Evolutionary conservation across 2,329 filamentous ascomycete genomes (phyloP), one percentile per base, ranked within the genome.

Genomic region (Curvularia hawaiiensis): DNA sequence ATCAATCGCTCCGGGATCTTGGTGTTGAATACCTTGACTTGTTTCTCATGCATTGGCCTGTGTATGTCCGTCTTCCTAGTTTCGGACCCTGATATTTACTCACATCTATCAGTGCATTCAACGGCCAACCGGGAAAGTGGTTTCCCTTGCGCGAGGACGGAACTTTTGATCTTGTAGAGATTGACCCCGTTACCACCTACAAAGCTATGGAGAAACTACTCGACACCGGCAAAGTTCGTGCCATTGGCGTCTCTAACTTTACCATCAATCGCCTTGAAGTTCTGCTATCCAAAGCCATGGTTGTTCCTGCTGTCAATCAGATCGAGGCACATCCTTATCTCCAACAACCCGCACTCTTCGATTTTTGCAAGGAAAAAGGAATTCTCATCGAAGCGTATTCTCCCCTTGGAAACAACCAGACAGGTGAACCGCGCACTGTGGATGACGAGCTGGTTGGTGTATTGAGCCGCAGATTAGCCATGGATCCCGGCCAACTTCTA

Each of bases 221-320:
- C 16, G 83, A 76, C 8, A 85, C 84, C 31, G 87, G 87, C 75
- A 90, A 91, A 78, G 89, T 89, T 40, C 84, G 82, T 75, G 90
- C 90, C 78, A 91, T 93, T 72, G 90, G 90, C 65, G 89, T 94
- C 54, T 92, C 88, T 74, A 95, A 94, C 83, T 94, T 94, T 75
- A 88, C 83, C 59, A 89, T 92, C 71, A 85, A 80, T 74, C 89
- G 92, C 76, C 79, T 94, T 22, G 88, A 92, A 80, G 88, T 84
- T 71, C 81, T 80, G 55, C 79, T 94, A 56, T 85, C 83, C 64
- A 84, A 89, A 67, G 82, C 84, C 14, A 82, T 79, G 59, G 84
- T 82, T 76, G 86, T 86, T 77, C 83, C 82, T 3, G 88, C 89
- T 16, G 89, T 90, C 64, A 92, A 93, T 82, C 90, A 94, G 78